Conservation (phyloP, 2,329 filamentous ascomycete genomes). For the Beauveria pseudobassiana region DNA sequence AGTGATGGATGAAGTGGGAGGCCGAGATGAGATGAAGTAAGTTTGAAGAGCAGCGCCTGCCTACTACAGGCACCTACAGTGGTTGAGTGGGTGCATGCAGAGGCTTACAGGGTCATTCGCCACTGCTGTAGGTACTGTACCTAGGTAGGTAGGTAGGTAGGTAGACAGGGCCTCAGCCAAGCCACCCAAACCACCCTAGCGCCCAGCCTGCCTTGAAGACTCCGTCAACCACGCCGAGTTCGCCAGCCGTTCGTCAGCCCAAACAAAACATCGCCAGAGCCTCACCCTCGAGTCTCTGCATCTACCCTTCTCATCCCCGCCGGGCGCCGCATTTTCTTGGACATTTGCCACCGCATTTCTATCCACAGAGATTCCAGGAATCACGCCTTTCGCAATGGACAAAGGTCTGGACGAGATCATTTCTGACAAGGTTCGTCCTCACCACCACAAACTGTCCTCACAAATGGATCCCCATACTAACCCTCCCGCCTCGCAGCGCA, state of each 20-base stretch:
- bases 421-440: constrained; percentile 35
- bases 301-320: not conserved
- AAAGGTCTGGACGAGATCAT: constrained; percentile 51
- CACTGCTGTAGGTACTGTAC: no score
- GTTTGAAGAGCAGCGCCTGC: not conserved
- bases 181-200: no score
- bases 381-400: constrained; percentile 34
- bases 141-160: no score
- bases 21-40: not conserved
- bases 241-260: constrained; percentile 5
- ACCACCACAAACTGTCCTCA: constrained; percentile 11
- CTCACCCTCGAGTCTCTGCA: not conserved
- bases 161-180: no score
- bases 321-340: not conserved
- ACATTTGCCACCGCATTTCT: not conserved
- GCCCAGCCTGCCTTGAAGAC: not conserved
- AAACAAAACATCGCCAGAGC: constrained; percentile 8
- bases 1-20: not conserved
- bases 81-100: no score
- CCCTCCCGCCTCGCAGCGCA: constrained; percentile 19
- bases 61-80: no score
- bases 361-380: not conserved
- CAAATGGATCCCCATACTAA: constrained; percentile 15
- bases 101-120: no score
- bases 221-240: not conserved